Base-by-base conservation (phyloP, 2,329 filamentous ascomycete genomes). In the Nemania sp. region DNA sequence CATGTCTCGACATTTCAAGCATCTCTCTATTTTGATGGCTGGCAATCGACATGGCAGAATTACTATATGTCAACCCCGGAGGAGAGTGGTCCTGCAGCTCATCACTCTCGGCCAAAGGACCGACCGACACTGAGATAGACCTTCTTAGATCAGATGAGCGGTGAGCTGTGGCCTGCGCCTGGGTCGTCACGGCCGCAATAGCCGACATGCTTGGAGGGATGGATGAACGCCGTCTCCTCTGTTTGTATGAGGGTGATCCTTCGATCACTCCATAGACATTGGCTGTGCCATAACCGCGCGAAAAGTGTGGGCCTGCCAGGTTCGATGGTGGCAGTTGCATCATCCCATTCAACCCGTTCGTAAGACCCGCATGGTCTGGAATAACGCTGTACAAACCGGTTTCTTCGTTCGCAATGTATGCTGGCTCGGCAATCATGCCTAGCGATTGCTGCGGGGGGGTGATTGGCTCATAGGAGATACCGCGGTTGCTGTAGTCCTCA, bases 161-260 rank as follows among this genome's bases (percentile, higher is more conserved):
- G 78, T 96, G 90, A 52, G 84, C 83, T 55, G 84, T 83, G 59
- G 84, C 83, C 32, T 62, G 64, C 48, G 82, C 79, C 56, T 80
- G 82, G 57, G 82, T 80, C 25, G 86, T 83, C n/a, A 89, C 85
- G 51, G 86, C 86, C 65, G 88, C 86, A 62, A 90, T 87, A 46
- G 84, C 85, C 59, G 84, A 83, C 74, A 92, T 86, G 67, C 89
- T 87, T 12, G 91, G 89, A 21, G 94, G 92, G 65, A 98, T 92
- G 43, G 94, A 98, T 37, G 95, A 97, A 65, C 95, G 90, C 68
- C 95, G 88, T 75, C 95, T 87, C 70, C 95, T 87, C 81, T 98
- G 95, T 85, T 99, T 99, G 81, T 99, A 99, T 39, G 95, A 98
- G 12, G 95, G 95, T 29, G 95, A 99, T 50, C 95, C 95, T 80